phyloP scores from a whole-genome alignment of 2,329 filamentous ascomycete genomes.

The Colletotrichum falcatum region DNA sequence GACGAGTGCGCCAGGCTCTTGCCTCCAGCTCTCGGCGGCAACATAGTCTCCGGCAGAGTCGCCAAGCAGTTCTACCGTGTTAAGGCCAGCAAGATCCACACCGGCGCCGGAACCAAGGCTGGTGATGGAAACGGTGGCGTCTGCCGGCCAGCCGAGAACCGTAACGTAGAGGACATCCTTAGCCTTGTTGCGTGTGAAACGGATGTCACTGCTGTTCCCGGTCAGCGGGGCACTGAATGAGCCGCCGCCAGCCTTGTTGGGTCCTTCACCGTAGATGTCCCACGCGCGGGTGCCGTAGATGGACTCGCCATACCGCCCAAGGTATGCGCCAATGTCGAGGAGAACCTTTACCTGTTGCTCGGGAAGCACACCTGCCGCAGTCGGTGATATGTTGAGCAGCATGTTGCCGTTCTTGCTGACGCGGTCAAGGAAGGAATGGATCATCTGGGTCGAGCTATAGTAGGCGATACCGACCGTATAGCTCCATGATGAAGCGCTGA shows the following conservation, averaged over 20 bases:
- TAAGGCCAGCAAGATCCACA: not conserved
- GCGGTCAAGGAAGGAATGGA: not conserved
- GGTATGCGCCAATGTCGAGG: not conserved
- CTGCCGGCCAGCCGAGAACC: not conserved
- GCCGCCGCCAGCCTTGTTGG: not conserved
- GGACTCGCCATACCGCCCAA: not conserved
- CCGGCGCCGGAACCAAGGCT: not conserved
- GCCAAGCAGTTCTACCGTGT: not conserved
- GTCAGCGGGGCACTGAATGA: not conserved
- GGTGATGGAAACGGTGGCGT: not conserved
- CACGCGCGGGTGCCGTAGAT: not conserved
- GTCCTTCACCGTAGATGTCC: not conserved
- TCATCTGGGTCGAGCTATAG: not conserved
- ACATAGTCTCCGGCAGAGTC: not conserved
- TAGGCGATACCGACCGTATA: not conserved
- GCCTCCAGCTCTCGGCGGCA: not conserved
- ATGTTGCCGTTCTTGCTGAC: conserved; percentile 2
- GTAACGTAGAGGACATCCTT: not conserved
- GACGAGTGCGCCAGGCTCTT: not conserved
- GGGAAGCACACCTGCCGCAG: not conserved
- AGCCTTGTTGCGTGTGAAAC: not conserved
- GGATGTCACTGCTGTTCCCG: not conserved
- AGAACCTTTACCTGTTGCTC: not conserved
- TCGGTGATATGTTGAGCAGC: not conserved
- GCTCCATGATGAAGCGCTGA: not conserved